Conservation (phyloP, 495 filamentous ascomycete genomes). For the Neurospora sp. region DNA sequence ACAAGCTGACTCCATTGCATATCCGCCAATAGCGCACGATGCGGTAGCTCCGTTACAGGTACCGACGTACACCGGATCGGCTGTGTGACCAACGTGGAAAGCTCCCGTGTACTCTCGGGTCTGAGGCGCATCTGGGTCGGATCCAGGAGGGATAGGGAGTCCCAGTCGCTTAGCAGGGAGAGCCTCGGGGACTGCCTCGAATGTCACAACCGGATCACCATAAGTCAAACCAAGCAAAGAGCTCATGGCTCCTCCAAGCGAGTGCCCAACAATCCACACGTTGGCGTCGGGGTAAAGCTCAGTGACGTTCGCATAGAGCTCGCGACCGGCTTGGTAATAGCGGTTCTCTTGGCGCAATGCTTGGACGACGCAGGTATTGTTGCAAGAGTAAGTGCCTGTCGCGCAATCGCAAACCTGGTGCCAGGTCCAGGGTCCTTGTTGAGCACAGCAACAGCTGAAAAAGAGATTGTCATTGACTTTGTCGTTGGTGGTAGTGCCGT, state of each 20-base stretch:
- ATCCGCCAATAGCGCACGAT: conserved; percentile 82
- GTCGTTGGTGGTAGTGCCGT: conserved; percentile 91
- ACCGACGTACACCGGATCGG: conserved; percentile 91
- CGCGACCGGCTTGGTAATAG: conserved; percentile 78
- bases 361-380: conserved; percentile 73
- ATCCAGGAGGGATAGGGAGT: conserved; percentile 73
- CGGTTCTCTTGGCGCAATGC: conserved; percentile 70
- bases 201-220: conserved; percentile 77
- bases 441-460: conserved; percentile 94
- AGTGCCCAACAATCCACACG: conserved; percentile 84
- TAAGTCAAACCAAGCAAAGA: conserved; percentile 84
- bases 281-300: conserved; percentile 76
- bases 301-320: conserved; percentile 87
- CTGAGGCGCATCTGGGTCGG: conserved; percentile 59
- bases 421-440: conserved; percentile 81
- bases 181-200: conserved; percentile 84
- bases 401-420: conserved; percentile 87
- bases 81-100: conserved; percentile 93
- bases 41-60: conserved; percentile 85
- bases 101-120: conserved; percentile 60
- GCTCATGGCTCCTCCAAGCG: conserved; percentile 78
- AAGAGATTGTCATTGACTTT: conserved; percentile 96
- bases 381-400: conserved; percentile 73
- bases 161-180: conserved; percentile 76
- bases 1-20: conserved; percentile 84